Evolutionary conservation across 352 stramenopile species (phyloP).

Genomic region (Aphanomyces invadans): DNA sequence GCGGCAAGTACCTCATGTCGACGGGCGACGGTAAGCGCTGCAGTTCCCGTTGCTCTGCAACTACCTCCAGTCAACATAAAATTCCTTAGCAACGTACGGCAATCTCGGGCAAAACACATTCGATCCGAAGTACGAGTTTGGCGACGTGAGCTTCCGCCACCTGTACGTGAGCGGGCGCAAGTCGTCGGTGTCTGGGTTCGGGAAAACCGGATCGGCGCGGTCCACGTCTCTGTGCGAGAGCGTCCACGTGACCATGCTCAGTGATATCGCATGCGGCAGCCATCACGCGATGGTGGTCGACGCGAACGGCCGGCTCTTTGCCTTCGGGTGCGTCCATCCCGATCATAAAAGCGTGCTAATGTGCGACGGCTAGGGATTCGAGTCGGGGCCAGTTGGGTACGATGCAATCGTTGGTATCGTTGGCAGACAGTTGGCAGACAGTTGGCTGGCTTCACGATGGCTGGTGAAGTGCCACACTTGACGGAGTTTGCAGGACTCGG

Average conservation of each 20-base stretch:
- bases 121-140: not conserved
- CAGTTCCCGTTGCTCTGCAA: too few species aligned
- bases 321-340: not conserved
- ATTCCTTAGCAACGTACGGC: slow-evolving; percentile 16
- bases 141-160: slow-evolving; percentile 6
- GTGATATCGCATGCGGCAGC: slow-evolving; percentile 8
- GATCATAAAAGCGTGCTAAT: not conserved
- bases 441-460: too few species aligned
- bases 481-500: not conserved
- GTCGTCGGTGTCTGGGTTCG: not conserved
- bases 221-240: not conserved
- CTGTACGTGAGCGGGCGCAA: not conserved
- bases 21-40: slow-evolving; percentile 22
- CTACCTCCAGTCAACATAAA: too few species aligned
- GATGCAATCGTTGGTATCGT: too few species aligned
- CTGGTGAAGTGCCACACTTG: too few species aligned
- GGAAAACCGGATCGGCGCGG: not conserved
- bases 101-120: slow-evolving; percentile 5
- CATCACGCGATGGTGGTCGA: slow-evolving; percentile 19
- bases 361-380: not conserved
- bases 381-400: slow-evolving; percentile 12
- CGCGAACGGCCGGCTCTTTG: slow-evolving; percentile 17
- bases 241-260: slow-evolving; percentile 3
- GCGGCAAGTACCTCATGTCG: slow-evolving; percentile 16
- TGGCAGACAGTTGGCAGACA: too few species aligned